Percentiles rank a stretch among this genome's conserved stretches.
Conservation (phyloP, 2,329 filamentous ascomycete genomes). For the Coleophoma cylindrospora region DNA sequence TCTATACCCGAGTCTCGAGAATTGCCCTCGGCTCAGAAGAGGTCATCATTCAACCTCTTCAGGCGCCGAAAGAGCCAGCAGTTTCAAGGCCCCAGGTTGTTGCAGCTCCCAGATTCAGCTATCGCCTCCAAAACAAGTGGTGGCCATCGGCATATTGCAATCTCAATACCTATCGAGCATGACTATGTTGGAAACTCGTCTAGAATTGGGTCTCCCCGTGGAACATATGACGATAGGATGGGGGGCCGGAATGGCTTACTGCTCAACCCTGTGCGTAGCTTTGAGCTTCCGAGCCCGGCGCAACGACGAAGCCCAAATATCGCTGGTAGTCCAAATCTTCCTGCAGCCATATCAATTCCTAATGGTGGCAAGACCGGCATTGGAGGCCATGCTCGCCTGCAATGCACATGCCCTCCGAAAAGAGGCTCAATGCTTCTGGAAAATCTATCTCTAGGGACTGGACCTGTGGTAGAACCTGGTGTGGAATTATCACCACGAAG, state of each 20-base stretch:
- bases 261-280: too few relatives aligned
- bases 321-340: too few relatives aligned
- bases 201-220: too few relatives aligned
- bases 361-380: too few relatives aligned
- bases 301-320: too few relatives aligned
- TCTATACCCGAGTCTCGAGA: slow-evolving; percentile 33
- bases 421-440: not conserved
- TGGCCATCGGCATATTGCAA: slow-evolving; percentile 54
- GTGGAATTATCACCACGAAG: too few relatives aligned
- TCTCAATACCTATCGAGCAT: slow-evolving; percentile 51
- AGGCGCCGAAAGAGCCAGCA: slow-evolving; percentile 28
- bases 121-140: slow-evolving; percentile 47
- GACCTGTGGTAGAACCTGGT: too few relatives aligned
- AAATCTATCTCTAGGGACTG: too few relatives aligned
- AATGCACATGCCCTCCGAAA: not conserved
- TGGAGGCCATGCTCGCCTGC: not conserved
- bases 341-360: too few relatives aligned
- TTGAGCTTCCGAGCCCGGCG: too few relatives aligned
- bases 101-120: slow-evolving; percentile 48
- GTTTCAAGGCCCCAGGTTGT: slow-evolving; percentile 22
- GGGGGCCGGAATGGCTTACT: too few relatives aligned
- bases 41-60: slow-evolving; percentile 38
- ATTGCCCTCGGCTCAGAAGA: slow-evolving; percentile 26
- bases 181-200: slow-evolving; percentile 31
- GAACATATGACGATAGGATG: too few relatives aligned